A percentile compares a stretch with the other conserved stretches of the same genome.
Conservation (phyloP, 2,329 filamentous ascomycete genomes). For the Penicillium sp. region DNA sequence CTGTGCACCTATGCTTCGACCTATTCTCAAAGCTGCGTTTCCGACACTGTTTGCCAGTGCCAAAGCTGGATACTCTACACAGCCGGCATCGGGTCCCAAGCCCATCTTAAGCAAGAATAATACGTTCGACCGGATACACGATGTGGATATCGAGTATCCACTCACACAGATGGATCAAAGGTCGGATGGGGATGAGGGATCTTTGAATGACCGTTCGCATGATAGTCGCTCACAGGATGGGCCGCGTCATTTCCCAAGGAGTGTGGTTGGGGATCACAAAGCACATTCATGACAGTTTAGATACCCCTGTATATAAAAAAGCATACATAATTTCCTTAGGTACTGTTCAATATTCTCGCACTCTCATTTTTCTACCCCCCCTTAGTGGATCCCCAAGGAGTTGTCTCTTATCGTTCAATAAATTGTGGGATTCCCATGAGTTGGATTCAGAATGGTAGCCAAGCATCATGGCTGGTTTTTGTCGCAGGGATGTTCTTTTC, state of each 20-base stretch:
- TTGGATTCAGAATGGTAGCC: too few species aligned
- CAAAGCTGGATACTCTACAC: background rate
- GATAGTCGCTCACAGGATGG: slow-evolving; percentile 5
- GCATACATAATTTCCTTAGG: background rate
- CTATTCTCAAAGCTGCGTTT: slow-evolving; percentile 18
- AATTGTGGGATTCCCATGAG: too few species aligned
- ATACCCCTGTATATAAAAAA: background rate
- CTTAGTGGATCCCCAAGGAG: too few species aligned
- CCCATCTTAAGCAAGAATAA: slow-evolving; percentile 4
- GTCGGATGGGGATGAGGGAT: background rate
- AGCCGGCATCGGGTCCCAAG: background rate
- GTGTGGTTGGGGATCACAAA: background rate
- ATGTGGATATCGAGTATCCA: slow-evolving; percentile 13
- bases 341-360: background rate
- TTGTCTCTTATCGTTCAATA: too few species aligned
- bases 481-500: too few species aligned
- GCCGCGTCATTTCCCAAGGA: background rate
- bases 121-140: slow-evolving; percentile 3
- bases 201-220: slow-evolving; percentile 9
- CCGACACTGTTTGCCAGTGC: slow-evolving; percentile 12
- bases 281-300: background rate
- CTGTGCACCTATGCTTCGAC: slow-evolving; percentile 27
- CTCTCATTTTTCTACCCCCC: background rate
- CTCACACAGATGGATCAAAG: slow-evolving; percentile 5
- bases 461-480: too few species aligned